Evolutionary conservation across 768 basidiomycete species (phyloP).

Genomic region (Pleurotus citrinopileatus): DNA sequence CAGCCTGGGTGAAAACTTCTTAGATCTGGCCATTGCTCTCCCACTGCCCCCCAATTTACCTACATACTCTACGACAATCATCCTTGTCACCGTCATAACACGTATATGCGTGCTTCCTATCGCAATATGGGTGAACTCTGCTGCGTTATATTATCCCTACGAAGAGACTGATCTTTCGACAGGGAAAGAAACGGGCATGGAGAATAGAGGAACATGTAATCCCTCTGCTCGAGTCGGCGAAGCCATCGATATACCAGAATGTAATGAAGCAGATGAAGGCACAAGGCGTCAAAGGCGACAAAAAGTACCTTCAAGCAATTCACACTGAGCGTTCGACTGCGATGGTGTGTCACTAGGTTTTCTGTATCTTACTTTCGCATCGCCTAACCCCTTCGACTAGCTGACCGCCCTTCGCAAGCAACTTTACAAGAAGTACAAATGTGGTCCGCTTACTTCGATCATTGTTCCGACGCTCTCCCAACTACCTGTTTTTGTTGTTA

Average conservation of each 20-base stretch:
- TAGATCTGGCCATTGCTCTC: slow-evolving; percentile 74
- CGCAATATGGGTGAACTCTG: slow-evolving; percentile 66
- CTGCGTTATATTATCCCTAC: slow-evolving; percentile 5
- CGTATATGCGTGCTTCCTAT: slow-evolving; percentile 65
- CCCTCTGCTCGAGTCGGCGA: slow-evolving; percentile 52
- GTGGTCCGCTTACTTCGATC: slow-evolving; percentile 56
- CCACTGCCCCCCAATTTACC: slow-evolving; percentile 69
- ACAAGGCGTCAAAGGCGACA: slow-evolving; percentile 52
- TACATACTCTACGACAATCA: slow-evolving; percentile 72
- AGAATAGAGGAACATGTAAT: slow-evolving; percentile 59
- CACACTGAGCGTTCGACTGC: slow-evolving; percentile 46
- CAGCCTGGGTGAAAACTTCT: slow-evolving; percentile 58
- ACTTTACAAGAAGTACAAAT: slow-evolving; percentile 57
- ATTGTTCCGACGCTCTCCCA: slow-evolving; percentile 62
- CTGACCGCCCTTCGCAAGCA: slow-evolving; percentile 52
- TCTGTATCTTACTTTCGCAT: background rate
- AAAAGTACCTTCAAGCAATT: slow-evolving; percentile 43
- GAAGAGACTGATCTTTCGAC: slow-evolving; percentile 10
- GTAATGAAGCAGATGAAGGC: slow-evolving; percentile 53
- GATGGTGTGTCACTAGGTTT: slow-evolving; percentile 35
- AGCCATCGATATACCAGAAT: slow-evolving; percentile 36
- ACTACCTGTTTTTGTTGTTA: slow-evolving; percentile 69
- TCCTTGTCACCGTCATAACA: slow-evolving; percentile 59
- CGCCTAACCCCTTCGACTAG: slow-evolving; percentile 27
- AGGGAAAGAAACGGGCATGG: slow-evolving; percentile 64